Conservation (phyloP, 202 grass and related monocot species). For the Schoenoplectus tabernaemontani region DNA sequence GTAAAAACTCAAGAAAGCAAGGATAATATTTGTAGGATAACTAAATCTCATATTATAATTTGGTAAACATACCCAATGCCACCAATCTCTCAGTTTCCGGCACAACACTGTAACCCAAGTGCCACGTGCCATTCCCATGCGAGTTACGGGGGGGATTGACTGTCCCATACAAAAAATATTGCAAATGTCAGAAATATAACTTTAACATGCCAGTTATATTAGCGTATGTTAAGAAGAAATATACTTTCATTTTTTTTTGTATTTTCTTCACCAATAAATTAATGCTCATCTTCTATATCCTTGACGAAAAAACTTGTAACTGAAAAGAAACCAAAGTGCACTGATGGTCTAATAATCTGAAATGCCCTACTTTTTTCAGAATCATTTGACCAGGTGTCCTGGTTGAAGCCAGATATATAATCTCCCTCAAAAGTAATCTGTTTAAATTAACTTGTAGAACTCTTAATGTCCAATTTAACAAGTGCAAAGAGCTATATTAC, state of each 20-base stretch:
- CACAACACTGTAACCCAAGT: constrained; percentile 88
- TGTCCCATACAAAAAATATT: constrained; percentile 34
- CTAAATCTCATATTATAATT: too few relatives aligned
- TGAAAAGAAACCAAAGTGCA: not conserved
- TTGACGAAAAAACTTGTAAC: not conserved
- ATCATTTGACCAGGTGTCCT: not conserved
- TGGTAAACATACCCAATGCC: constrained; percentile 66
- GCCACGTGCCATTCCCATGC: constrained; percentile 62
- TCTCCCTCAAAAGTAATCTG: not conserved
- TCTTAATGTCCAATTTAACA: not conserved
- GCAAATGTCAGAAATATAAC: constrained; percentile 5
- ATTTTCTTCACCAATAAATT: constrained; percentile 5
- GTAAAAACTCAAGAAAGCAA: not conserved
- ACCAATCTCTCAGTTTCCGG: constrained; percentile 92
- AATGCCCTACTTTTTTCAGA: not conserved
- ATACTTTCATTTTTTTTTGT: not conserved
- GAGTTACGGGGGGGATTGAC: constrained; percentile 72
- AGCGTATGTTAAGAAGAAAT: not conserved
- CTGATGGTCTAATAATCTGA: too few relatives aligned
- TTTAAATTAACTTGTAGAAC: not conserved
- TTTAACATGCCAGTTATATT: not conserved
- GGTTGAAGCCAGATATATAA: not conserved
- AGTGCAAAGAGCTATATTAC: not conserved
- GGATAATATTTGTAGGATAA: not conserved
- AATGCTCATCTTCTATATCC: not conserved